Evolutionary conservation across 164 flowering plant species (phyloP).

Genomic region (Paratinospora sagittata): DNA sequence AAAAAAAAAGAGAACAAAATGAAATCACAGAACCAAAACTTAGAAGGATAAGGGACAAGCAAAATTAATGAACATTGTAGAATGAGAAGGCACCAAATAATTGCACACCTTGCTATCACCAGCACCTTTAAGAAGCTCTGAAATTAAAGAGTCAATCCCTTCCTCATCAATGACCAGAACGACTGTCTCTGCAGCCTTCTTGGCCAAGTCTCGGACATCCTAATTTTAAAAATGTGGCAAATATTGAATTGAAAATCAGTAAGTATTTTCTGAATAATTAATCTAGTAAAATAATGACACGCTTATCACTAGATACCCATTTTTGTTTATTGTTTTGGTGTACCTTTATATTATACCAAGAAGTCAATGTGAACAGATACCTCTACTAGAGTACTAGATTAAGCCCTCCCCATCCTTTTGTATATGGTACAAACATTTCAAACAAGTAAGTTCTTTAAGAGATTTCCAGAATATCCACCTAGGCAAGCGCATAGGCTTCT

Average conservation of each 20-base stretch:
- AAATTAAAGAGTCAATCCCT: conserved; percentile 68
- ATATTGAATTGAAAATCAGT: not conserved
- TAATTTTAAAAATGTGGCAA: conserved; percentile 20
- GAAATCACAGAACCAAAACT: not conserved
- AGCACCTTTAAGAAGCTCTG: conserved; percentile 84
- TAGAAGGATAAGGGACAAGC: not conserved
- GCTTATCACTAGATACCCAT: not conserved
- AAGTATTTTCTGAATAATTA: not conserved
- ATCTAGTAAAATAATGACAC: not conserved
- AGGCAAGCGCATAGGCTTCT: too few species aligned
- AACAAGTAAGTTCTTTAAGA: not conserved
- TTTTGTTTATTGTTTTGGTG: too few species aligned
- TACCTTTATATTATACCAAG: too few species aligned
- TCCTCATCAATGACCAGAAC: conserved; percentile 94
- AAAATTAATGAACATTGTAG: not conserved
- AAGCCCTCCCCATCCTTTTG: not conserved
- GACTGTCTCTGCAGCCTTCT: conserved; percentile 92
- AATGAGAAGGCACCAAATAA: not conserved
- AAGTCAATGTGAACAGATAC: not conserved
- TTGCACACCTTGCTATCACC: conserved; percentile 66
- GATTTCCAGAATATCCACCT: not conserved
- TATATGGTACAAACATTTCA: not conserved
- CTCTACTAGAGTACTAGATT: not conserved
- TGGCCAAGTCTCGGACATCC: conserved; percentile 81
- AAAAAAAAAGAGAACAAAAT: conserved; percentile 1